Conservation (phyloP, 2,329 filamentous ascomycete genomes). For the Diaporthe batatas region DNA sequence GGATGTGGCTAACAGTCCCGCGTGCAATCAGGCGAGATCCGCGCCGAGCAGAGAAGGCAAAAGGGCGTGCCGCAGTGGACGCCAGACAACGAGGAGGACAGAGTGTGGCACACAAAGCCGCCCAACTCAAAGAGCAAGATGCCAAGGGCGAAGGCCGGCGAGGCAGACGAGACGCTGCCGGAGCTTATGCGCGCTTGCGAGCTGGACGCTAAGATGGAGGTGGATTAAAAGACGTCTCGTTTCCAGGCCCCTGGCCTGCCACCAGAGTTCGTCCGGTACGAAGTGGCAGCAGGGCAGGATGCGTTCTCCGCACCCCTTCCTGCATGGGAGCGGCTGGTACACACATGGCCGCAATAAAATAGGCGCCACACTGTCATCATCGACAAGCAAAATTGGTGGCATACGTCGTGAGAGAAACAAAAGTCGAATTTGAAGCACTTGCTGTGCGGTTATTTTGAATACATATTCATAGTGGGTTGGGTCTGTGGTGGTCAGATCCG, state of each 20-base stretch:
- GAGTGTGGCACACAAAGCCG: conserved; percentile 35
- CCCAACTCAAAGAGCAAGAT: conserved; percentile 19
- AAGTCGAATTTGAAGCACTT: conserved; percentile 22
- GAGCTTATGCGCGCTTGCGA: conserved; percentile 24
- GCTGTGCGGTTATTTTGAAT: conserved; percentile 22
- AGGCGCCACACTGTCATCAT: neutral
- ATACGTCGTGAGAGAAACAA: neutral
- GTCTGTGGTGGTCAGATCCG: conserved; percentile 9
- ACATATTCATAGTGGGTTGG: conserved; percentile 19
- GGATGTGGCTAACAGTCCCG: neutral
- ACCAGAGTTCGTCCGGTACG: neutral
- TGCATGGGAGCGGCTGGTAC: neutral
- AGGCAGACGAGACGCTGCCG: neutral
- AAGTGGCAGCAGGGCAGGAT: neutral
- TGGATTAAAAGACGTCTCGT: neutral
- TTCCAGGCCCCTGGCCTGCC: neutral
- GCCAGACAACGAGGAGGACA: conserved; percentile 37
- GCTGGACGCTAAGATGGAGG: neutral
- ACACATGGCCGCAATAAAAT: neutral
- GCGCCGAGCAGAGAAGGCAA: conserved; percentile 38
- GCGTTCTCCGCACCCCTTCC: neutral
- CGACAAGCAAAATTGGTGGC: neutral
- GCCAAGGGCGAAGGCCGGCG: neutral
- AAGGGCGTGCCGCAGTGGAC: conserved; percentile 38
- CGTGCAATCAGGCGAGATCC: conserved; percentile 31